Percentiles rank a stretch among this genome's conserved stretches.
Conservation (phyloP, 73 alveolate species). For the Diophrys sp. region DNA sequence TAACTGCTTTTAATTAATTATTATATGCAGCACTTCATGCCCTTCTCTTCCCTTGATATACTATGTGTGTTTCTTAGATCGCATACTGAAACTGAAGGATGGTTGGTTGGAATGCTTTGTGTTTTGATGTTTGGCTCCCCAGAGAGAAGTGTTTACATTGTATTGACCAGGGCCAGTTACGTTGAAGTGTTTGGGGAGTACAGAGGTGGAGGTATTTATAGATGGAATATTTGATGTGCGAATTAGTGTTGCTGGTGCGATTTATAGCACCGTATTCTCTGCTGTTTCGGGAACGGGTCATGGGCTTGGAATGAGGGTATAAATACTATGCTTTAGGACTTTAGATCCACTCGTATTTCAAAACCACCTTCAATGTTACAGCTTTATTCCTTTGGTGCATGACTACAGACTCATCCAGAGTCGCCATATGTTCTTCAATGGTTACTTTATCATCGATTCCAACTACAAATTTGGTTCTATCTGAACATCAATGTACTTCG, state of each 20-base stretch:
- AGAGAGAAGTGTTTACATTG: not conserved
- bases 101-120: not conserved
- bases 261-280: too few relatives aligned
- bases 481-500: too few relatives aligned
- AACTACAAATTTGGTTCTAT: too few relatives aligned
- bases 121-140: not conserved
- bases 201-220: too few relatives aligned
- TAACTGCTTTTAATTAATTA: not conserved
- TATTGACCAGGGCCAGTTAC: slow-evolving; percentile 1
- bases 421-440: too few relatives aligned
- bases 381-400: too few relatives aligned
- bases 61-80: not conserved
- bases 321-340: too few relatives aligned
- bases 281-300: not conserved
- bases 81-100: not conserved
- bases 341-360: too few relatives aligned
- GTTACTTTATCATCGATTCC: slow-evolving; percentile 1
- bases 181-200: not conserved
- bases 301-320: not conserved
- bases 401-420: too few relatives aligned
- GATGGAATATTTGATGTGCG: too few relatives aligned
- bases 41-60: not conserved
- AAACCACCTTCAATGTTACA: too few relatives aligned
- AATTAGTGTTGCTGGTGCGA: too few relatives aligned
- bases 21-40: not conserved